Base-by-base conservation (phyloP, 1,284 basidiomycete genomes). In the Albatrellus sp. region DNA sequence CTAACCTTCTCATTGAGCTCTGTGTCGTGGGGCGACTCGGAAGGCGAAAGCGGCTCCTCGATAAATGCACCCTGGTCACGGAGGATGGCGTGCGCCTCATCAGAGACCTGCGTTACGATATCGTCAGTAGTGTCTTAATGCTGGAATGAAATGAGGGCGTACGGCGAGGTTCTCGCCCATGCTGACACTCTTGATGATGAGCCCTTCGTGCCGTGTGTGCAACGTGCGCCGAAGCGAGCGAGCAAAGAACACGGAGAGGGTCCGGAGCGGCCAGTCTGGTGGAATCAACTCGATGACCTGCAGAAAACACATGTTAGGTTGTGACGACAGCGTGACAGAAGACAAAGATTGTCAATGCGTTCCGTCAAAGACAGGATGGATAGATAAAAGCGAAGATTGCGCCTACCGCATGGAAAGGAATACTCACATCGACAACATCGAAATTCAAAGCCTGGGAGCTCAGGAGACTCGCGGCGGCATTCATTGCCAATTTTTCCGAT, bases 361-460 rank as follows among this genome's bases (percentile, higher is more conserved):
- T 14, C 29, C 19, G 34, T 31, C 19, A 40, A 17, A 1, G 8
- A 13, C 5, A 28, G 14, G 10, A 35, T 8, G 13, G 20, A 14
- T 9, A 13, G 7, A 41, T 17, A 8, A 6, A 19, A 39, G 24
- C 19, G 31, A 36, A 1, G 16, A 36, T 10, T 9, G 0, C 6
- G 20, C 5, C 13, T 29, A 17, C 9, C 39, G 40, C 37, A 34
- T 37, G 37, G 44, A 42, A 46, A 44, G 16, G 12, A n/a, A 42
- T 8, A 48, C 77, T 54, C 54, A 91, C 88, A 57, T 90, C 83
- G 13, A 79, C 53, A 1, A 79, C 72, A 54, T 92, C 86, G 30
- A 93, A 67, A 54, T 81, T 82, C 49, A 78, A 69, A 2, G 81
- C 83, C 57, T 91, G 90, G 1, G 89, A 77, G 55, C 84, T 81